Evolutionary conservation across 768 basidiomycete genomes (phyloP).

Genomic region (Suillus tomentosus): DNA sequence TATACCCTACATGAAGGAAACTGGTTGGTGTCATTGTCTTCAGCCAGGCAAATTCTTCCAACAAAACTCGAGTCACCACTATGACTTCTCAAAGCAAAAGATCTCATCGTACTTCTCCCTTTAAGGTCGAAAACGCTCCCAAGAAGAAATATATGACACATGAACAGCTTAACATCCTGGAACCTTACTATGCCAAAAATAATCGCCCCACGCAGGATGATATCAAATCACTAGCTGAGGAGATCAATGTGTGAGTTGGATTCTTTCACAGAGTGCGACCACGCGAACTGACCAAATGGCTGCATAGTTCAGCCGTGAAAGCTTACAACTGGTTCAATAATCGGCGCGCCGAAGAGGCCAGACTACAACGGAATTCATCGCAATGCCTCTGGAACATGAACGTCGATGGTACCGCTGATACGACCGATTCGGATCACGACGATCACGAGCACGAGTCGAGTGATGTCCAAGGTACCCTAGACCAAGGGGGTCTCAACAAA

Average conservation of each 20-base stretch:
- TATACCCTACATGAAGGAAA: background rate
- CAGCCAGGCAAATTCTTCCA: background rate
- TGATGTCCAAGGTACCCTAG: background rate
- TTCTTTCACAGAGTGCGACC: background rate
- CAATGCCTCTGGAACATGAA: background rate
- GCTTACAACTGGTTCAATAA: constrained; percentile 10
- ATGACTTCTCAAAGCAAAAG: background rate
- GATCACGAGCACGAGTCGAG: background rate
- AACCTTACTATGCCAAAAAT: background rate
- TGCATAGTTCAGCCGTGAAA: background rate
- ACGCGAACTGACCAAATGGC: background rate
- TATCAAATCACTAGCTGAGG: background rate
- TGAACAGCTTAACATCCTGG: constrained; percentile 3
- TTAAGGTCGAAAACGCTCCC: background rate
- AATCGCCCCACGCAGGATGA: background rate
- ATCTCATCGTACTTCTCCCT: background rate
- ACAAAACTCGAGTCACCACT: background rate
- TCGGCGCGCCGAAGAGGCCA: constrained; percentile 1
- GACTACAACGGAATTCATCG: background rate
- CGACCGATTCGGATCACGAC: background rate
- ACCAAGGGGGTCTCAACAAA: background rate
- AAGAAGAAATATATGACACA: constrained; percentile 4
- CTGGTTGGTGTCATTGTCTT: background rate
- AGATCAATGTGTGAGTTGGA: background rate
- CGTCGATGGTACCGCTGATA: background rate